Conservation (phyloP, 2,329 filamentous ascomycete genomes). For the Ceratocystiopsis brevicomis region DNA sequence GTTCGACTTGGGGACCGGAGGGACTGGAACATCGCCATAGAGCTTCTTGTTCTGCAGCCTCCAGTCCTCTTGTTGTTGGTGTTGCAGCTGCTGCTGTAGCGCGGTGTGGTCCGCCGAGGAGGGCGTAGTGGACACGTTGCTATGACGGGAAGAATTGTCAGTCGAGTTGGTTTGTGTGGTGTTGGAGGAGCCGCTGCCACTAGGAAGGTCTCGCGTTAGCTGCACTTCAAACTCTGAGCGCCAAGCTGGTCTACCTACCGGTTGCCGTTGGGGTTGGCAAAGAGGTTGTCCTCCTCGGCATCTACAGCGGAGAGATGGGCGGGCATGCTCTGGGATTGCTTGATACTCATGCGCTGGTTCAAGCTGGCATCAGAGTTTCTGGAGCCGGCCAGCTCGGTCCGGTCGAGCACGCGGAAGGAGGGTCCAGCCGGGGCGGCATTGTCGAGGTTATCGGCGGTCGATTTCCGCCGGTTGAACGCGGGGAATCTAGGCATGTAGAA, state of each 20-base stretch:
- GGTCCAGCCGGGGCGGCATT: constrained; percentile 30
- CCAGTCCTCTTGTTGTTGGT: constrained; percentile 18
- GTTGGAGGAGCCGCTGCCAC: constrained; percentile 41
- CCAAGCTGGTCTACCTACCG: constrained; percentile 22
- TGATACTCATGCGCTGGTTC: constrained; percentile 20
- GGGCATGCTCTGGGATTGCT: constrained; percentile 16
- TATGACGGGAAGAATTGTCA: constrained; percentile 42
- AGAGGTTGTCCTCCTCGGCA: constrained; percentile 34
- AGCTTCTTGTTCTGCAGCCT: constrained; percentile 20
- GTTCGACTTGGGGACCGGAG: constrained; percentile 25
- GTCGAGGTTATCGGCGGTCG: constrained; percentile 34
- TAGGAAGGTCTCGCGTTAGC: constrained; percentile 21
- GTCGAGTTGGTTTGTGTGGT: constrained; percentile 40
- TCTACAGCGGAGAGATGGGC: constrained; percentile 22
- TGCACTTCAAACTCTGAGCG: neutral
- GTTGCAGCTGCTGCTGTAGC: constrained; percentile 10
- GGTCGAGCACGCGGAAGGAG: constrained; percentile 40
- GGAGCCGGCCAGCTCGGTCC: constrained; percentile 24
- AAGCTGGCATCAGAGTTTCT: constrained; percentile 33
- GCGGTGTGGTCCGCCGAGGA: constrained; percentile 31
- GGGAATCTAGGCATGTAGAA: constrained; percentile 44
- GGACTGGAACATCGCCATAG: constrained; percentile 20
- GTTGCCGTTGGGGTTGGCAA: constrained; percentile 33
- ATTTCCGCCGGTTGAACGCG: constrained; percentile 40
- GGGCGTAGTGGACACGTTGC: constrained; percentile 41